Evolutionary conservation across 768 basidiomycete genomes (phyloP), one percentile per base, ranked within the genome.

Genomic region (Russula compacta): DNA sequence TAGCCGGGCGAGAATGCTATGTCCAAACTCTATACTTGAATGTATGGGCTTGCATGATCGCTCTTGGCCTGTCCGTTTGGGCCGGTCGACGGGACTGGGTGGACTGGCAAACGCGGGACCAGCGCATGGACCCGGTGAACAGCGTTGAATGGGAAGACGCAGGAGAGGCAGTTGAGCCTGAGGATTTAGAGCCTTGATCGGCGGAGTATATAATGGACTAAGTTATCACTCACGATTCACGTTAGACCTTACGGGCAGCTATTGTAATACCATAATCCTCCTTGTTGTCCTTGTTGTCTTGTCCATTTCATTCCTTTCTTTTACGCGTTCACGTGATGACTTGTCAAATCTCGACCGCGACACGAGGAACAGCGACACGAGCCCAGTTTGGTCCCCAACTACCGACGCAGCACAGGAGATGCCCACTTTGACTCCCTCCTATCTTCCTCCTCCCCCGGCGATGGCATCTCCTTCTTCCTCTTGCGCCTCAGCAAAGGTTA

Each of bases 1-100:
- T 70, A 50, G 60, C 64, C 14, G 70, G 70, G 42, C 58, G 62
- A 7, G 62, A 47, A 40, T 71, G 69, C 49, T 70, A 70, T 59
- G 64, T 67, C 47, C 64, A 58, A 36, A 64, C 64, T 29, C 57
- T 71, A 38, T 59, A 66, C 46, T 21, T 67, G 47, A 70, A 68
- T 36, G 42, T 67, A 29, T 21, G 42, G 33, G 70, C 68, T n/a
- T 69, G 69, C 58, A 11, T 56, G 38, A 9, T 67, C 4, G 69
- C 69, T 15, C 62, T 70, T 53, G 49, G 56, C 21, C 60, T 71
- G 15, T 63, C 62, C 24, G 32, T 70, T 12, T 65, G 64, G 63
- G 70, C 70, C 15, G 66, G 64, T 17, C 63, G 65, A 57, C 52
- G 70, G 21, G 70, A 71, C 47, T 61, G 66, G 56, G 11, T 24